Conservation (phyloP, 192 early-diverging fungal genomes). For the Coemansia nantahalensis region DNA sequence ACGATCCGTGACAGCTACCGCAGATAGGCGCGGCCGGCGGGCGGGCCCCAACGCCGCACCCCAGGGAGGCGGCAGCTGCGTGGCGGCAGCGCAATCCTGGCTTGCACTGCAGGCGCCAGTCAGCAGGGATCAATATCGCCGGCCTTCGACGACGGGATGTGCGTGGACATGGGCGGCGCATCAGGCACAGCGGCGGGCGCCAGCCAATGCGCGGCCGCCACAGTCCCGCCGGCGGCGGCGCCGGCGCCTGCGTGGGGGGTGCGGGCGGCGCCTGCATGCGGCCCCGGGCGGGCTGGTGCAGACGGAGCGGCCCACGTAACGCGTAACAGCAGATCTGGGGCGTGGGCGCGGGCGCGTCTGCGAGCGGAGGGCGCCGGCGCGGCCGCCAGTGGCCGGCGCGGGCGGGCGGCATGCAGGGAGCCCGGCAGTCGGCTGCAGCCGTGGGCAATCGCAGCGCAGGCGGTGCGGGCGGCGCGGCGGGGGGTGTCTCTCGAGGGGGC, state of each 20-base stretch:
- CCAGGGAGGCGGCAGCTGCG: too few relatives aligned
- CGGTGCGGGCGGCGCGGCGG: slow-evolving; percentile 2
- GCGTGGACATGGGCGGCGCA: neutral
- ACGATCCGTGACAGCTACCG: too few relatives aligned
- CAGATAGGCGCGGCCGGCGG: too few relatives aligned
- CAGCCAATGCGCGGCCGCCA: slow-evolving; percentile 19
- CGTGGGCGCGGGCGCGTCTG: too few relatives aligned
- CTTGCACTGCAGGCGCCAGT: neutral
- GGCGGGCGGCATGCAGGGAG: slow-evolving; percentile 3
- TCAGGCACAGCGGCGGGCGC: neutral
- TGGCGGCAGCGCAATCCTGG: too few relatives aligned
- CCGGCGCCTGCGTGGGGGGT: slow-evolving; percentile 1
- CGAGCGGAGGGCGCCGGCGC: neutral
- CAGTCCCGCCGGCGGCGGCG: too few relatives aligned
- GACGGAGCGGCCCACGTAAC: too few relatives aligned
- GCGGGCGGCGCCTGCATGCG: neutral
- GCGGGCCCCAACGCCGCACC: too few relatives aligned
- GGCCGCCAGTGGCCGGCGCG: slow-evolving; percentile 8
- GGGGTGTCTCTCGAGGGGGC: slow-evolving; percentile 11
- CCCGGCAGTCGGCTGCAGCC: slow-evolving; percentile 4
- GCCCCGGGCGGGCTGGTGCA: too few relatives aligned
- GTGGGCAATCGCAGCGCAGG: too few relatives aligned
- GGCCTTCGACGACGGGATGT: neutral
- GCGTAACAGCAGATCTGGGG: too few relatives aligned
- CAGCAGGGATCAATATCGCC: slow-evolving; percentile 1